Conservation (phyloP, 306 rosid genomes). For the Oemleria cerasiformis region DNA sequence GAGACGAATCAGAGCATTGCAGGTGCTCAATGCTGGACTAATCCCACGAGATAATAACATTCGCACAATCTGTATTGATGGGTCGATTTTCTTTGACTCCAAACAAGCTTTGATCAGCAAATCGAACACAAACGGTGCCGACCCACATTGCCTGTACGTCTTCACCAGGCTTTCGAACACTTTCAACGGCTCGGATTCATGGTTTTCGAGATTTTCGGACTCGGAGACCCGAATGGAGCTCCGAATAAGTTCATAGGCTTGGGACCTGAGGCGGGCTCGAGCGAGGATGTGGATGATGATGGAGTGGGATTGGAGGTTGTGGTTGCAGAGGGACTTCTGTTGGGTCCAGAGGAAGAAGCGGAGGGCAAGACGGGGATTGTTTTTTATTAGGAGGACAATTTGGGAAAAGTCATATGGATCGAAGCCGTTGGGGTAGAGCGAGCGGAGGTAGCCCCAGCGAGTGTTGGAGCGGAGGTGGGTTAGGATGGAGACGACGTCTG, state of each 20-base stretch:
- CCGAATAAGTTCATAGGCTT: conserved; percentile 47
- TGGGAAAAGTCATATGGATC: conserved; percentile 51
- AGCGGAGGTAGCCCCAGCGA: conserved; percentile 61
- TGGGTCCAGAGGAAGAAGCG: conserved; percentile 66
- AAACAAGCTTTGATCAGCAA: conserved; percentile 60
- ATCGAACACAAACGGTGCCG: conserved; percentile 82
- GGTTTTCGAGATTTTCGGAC: neutral
- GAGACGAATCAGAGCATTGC: conserved; percentile 56
- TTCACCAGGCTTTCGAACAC: conserved; percentile 57
- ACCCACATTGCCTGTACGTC: conserved; percentile 56
- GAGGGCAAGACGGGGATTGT: conserved; percentile 72
- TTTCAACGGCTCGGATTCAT: conserved; percentile 28
- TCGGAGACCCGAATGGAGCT: conserved; percentile 39
- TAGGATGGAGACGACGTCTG: conserved; percentile 50
- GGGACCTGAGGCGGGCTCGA: conserved; percentile 52
- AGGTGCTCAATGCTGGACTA: conserved; percentile 54
- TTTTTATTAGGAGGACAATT: conserved; percentile 47
- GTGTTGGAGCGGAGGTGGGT: conserved; percentile 70
- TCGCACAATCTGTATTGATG: conserved; percentile 47
- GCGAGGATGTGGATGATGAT: conserved; percentile 70
- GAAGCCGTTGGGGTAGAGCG: conserved; percentile 54
- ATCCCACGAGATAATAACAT: conserved; percentile 63
- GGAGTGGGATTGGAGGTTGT: conserved; percentile 59
- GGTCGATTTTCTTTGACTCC: conserved; percentile 47
- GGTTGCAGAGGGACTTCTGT: conserved; percentile 52